A percentile compares a stretch with the other conserved stretches of the same genome.
Evolutionary conservation across 192 early-diverging fungal species (phyloP).

Genomic region (Lunasporangiospora selenospora): DNA sequence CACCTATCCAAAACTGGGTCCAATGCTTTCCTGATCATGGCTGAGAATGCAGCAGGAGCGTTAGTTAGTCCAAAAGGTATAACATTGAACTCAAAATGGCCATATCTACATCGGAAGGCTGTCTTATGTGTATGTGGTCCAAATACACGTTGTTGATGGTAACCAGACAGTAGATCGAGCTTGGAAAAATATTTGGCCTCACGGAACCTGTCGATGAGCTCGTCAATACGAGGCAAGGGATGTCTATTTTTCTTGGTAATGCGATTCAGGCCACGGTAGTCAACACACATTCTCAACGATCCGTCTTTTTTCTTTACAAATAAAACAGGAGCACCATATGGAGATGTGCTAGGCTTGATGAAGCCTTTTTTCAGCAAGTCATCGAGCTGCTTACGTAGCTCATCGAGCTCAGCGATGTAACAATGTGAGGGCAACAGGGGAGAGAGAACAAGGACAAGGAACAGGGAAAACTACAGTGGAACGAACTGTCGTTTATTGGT

Average conservation of each 20-base stretch:
- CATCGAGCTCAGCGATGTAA: slow-evolving; percentile 31
- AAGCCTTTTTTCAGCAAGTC: slow-evolving; percentile 19
- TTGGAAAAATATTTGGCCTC: slow-evolving; percentile 39
- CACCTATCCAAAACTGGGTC: slow-evolving; percentile 16
- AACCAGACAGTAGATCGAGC: slow-evolving; percentile 50
- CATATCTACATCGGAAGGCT: slow-evolving; percentile 16
- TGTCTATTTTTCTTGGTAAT: slow-evolving; percentile 52
- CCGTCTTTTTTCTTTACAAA: slow-evolving; percentile 57
- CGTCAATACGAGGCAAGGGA: slow-evolving; percentile 50
- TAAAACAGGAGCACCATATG: slow-evolving; percentile 43
- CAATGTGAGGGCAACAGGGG: too few species aligned
- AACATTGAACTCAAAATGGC: slow-evolving; percentile 57
- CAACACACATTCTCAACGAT: slow-evolving; percentile 45
- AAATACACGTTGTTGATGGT: slow-evolving; percentile 50
- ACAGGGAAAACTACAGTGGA: too few species aligned
- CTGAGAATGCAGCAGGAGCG: slow-evolving; percentile 62
- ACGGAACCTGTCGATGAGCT: slow-evolving; percentile 40
- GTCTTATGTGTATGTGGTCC: slow-evolving; percentile 39
- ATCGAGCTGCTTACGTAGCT: slow-evolving; percentile 23
- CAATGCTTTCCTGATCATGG: slow-evolving; percentile 51
- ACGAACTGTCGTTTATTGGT: too few species aligned
- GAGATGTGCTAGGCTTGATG: slow-evolving; percentile 45
- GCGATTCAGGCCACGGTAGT: slow-evolving; percentile 56
- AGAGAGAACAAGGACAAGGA: too few species aligned
- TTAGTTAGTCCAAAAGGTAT: slow-evolving; percentile 72